Evolutionary conservation across 208 protist species (phyloP), one percentile per base, ranked within the genome.

Genomic region (Porcisia hertigi): DNA sequence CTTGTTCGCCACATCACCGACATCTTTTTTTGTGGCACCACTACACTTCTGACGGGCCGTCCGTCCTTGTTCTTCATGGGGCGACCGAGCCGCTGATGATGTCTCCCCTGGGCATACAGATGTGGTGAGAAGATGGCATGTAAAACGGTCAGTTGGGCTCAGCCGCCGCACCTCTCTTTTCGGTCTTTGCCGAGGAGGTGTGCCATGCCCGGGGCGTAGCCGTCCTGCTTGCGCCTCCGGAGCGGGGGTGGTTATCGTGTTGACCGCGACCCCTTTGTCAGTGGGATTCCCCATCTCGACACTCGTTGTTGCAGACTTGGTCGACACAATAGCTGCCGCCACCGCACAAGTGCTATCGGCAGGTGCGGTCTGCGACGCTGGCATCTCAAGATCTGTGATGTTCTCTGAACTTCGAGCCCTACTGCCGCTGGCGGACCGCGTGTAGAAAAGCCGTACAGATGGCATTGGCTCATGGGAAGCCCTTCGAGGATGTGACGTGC

Each of bases 361-460:
- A 25, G 14, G 55, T 12, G 23, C 45, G 5, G 54, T 55, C 12
- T 36, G 57, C 25, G 52, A 54, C 43, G 53, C 25, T 8, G 47
- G n/a, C 9, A 60, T 3, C 23, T 20, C 23, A 7, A 47, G 5
- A 49, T 6, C 16, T 14, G 2, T 30, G 3, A 55, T 1, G 39
- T 43, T 30, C 23, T 72, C 58, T 11, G 47, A 30, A 47, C 67
- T 69, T 39, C 45, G 45, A 6, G 20, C 53, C 20, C 39, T 79
- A 43, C 75, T 73, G 47, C 41, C n/a, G 66, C 58, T 67, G 8
- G 30, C 0, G n/a, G 67, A 58, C 18, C 67, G 66, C 25, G 75
- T 79, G 57, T 79, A 79, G 75, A 79, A 73, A 67, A 79, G 69
- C 14, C 58, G 67, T 47, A 79, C 58, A 7, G 75, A 57, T 14